Evolutionary conservation across 441 rosid species (phyloP).

Genomic region (Aleurites moluccanus): DNA sequence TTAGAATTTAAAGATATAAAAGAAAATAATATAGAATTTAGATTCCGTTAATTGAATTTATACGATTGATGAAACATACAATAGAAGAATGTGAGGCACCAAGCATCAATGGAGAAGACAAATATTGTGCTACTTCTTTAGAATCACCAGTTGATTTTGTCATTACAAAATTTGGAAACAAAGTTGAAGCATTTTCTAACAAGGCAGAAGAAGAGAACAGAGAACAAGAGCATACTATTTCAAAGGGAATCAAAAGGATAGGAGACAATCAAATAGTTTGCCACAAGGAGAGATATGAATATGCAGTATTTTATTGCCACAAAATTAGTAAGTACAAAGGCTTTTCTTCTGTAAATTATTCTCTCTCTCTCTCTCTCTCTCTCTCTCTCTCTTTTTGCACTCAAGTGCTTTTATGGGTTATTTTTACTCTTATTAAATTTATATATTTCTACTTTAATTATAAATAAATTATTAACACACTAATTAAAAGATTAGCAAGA

Average conservation of each 20-base stretch:
- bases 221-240: neutral
- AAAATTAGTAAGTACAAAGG: neutral
- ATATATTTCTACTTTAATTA: too few relatives aligned
- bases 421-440: too few relatives aligned
- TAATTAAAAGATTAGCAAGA: too few relatives aligned
- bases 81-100: neutral
- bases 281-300: neutral
- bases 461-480: too few relatives aligned
- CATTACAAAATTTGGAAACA: neutral
- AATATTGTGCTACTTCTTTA: conserved; percentile 8
- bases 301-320: conserved; percentile 12
- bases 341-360: too few relatives aligned
- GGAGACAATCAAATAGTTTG: neutral
- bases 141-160: neutral
- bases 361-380: too few relatives aligned
- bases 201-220: neutral
- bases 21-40: too few relatives aligned
- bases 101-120: neutral
- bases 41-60: too few relatives aligned
- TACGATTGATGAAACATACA: neutral
- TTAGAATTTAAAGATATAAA: too few relatives aligned
- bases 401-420: too few relatives aligned
- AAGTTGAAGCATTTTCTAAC: neutral
- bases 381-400: too few relatives aligned
- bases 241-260: neutral